Evolutionary conservation across 768 basidiomycete genomes (phyloP), one percentile per base, ranked within the genome.

Genomic region (Suillus luteus): DNA sequence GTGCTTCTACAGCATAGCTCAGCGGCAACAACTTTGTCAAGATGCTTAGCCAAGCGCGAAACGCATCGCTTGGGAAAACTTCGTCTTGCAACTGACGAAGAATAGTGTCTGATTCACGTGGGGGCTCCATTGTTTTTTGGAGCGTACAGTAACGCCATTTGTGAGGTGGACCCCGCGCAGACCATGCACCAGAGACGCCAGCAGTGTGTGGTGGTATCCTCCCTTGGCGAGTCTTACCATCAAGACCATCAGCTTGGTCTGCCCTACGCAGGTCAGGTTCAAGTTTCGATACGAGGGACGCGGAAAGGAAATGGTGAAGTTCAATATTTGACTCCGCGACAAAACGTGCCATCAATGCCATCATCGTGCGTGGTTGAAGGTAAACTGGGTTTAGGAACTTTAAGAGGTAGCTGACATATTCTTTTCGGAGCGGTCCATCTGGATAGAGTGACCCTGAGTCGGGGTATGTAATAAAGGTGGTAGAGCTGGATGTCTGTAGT

Each of bases 101-200:
- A 12, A 73, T 62, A 19, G 64, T 31, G 19, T 64, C 54, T 35
- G 57, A 46, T 24, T 52, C 59, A 15, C 52, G 55, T 11, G 35
- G 31, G 9, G 62, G 52, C 11, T 69, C 61, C 40, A 22, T 41
- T 61, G n/a, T 27, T 27, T 59, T n/a, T 35, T 76, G 75, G 33
- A 96, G 87, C 3, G 83, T 82, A 75, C 92, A 90, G 80, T 95
- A 98, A 40, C 96, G 92, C 84, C 93, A 93, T 74, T 96, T 95
- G 75, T 96, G 95, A 35, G 96, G 94, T 1, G 96, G 96, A 2
- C 96, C 95, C 69, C 86, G 86, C 71, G 92, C 69, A 15, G 72
- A 69, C 95, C 95, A 99, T 5, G 80, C 78, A 3, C 78, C 81
- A 38, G 77, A 77, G 1, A 76, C 70, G 15, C 95, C 95, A 10